These are phyloP conservation scores for Pseudozyma sp. DNA, from an alignment of 1,284 basidiomycete genomes.

Conservation along the genomic window DNA sequence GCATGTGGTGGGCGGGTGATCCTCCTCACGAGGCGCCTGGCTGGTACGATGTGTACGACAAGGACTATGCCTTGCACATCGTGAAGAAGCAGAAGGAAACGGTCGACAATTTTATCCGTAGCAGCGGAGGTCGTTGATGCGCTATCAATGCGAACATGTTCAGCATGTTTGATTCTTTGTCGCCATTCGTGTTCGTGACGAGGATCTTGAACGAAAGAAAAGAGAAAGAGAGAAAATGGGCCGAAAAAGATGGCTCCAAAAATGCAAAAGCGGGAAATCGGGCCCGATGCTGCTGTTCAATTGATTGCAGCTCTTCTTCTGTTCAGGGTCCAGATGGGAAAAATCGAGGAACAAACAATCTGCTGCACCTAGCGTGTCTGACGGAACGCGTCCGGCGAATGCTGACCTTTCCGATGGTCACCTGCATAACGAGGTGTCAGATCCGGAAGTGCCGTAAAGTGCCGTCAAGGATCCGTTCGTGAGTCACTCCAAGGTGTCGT, in stretches of 20 bases:
- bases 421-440: slow-evolving; percentile 15
- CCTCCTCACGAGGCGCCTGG: slow-evolving; percentile 47
- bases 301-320: background rate
- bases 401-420: slow-evolving; percentile 28
- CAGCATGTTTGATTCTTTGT: too few species aligned
- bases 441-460: too few species aligned
- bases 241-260: too few species aligned
- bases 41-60: slow-evolving; percentile 56
- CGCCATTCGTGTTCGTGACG: too few species aligned
- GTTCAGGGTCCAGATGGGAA: slow-evolving; percentile 13
- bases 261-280: too few species aligned
- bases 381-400: slow-evolving; percentile 13
- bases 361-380: background rate
- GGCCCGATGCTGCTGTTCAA: too few species aligned
- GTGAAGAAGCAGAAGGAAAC: slow-evolving; percentile 22
- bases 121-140: background rate
- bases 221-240: too few species aligned
- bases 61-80: slow-evolving; percentile 36
- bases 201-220: too few species aligned
- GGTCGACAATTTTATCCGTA: slow-evolving; percentile 14
- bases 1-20: slow-evolving; percentile 44
- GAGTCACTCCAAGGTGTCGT: background rate
- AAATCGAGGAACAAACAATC: background rate
- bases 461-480: too few species aligned
- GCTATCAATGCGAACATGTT: too few species aligned